Evolutionary conservation across 306 rosid species (phyloP).

Genomic region (Medicago ruthenica): DNA sequence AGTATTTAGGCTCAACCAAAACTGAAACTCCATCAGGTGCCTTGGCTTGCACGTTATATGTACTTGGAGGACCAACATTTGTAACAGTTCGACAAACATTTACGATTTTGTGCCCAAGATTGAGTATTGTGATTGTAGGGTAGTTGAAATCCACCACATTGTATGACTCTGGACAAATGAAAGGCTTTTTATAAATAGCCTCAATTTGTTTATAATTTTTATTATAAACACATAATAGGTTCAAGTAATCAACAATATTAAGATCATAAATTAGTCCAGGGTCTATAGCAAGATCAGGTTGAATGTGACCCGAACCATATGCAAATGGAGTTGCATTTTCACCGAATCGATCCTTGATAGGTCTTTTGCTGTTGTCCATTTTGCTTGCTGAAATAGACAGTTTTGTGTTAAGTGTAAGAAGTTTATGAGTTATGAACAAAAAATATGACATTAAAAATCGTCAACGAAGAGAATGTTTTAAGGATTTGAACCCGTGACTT

Average conservation of each 20-base stretch:
- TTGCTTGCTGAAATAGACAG: constrained; percentile 10
- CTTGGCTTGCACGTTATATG: background rate
- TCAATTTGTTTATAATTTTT: background rate
- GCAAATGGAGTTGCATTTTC: constrained; percentile 18
- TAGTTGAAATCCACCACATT: constrained; percentile 25
- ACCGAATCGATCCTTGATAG: background rate
- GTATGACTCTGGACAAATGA: constrained; percentile 16
- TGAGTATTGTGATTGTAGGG: constrained; percentile 24
- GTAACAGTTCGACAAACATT: constrained; percentile 15
- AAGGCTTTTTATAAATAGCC: background rate
- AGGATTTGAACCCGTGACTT: background rate
- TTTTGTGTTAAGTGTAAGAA: background rate
- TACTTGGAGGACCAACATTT: constrained; percentile 9
- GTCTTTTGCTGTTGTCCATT: background rate
- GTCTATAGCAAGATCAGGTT: constrained; percentile 5
- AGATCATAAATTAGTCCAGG: constrained; percentile 31
- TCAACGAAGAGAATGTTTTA: background rate
- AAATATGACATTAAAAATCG: background rate
- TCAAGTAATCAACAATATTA: background rate
- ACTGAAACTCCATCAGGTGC: constrained; percentile 25
- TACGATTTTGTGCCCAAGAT: background rate
- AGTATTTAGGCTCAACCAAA: constrained; percentile 15
- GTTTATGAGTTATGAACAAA: background rate
- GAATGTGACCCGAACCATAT: constrained; percentile 26
- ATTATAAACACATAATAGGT: background rate